These are phyloP conservation scores for Tylopilus plumbeoviolaceoides DNA, from an alignment of 768 basidiomycete species.

Conservation along the genomic window DNA sequence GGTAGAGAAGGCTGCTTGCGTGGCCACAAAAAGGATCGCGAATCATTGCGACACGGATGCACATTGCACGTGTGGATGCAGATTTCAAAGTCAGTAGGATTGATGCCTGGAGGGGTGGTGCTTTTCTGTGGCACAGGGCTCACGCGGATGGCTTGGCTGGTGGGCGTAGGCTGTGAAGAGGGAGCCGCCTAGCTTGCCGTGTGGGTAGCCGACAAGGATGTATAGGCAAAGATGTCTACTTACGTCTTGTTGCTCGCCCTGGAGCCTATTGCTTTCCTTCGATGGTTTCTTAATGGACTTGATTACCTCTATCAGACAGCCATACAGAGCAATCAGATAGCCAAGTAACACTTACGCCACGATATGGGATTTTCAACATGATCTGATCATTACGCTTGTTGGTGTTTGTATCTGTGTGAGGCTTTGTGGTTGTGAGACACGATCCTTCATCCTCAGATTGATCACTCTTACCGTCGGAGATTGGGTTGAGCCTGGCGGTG, in stretches of 20 bases:
- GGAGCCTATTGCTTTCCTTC: slow-evolving; percentile 1
- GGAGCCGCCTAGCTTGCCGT: neutral
- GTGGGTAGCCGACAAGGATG: neutral
- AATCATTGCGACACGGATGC: slow-evolving; percentile 24
- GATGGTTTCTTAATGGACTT: slow-evolving; percentile 10
- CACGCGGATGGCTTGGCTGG: neutral
- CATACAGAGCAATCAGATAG: neutral
- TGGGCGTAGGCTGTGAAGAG: neutral
- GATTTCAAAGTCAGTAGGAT: slow-evolving; percentile 18
- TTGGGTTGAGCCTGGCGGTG: neutral
- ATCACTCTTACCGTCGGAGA: slow-evolving; percentile 10
- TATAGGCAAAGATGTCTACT: neutral
- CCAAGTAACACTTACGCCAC: slow-evolving; percentile 11
- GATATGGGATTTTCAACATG: slow-evolving; percentile 21
- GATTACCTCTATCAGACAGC: slow-evolving; percentile 1
- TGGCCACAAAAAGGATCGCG: slow-evolving; percentile 23
- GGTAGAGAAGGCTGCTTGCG: slow-evolving; percentile 21
- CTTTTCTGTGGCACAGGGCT: slow-evolving; percentile 4
- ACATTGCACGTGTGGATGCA: slow-evolving; percentile 27
- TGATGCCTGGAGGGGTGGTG: neutral
- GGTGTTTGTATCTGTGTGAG: slow-evolving; percentile 1
- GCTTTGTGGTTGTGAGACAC: slow-evolving; percentile 11
- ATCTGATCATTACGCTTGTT: slow-evolving; percentile 21
- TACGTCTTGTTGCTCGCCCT: slow-evolving; percentile 11
- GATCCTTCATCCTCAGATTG: neutral